Base-by-base conservation (phyloP, 176 grass and related monocot species). In the Alopecurus myosuroides region DNA sequence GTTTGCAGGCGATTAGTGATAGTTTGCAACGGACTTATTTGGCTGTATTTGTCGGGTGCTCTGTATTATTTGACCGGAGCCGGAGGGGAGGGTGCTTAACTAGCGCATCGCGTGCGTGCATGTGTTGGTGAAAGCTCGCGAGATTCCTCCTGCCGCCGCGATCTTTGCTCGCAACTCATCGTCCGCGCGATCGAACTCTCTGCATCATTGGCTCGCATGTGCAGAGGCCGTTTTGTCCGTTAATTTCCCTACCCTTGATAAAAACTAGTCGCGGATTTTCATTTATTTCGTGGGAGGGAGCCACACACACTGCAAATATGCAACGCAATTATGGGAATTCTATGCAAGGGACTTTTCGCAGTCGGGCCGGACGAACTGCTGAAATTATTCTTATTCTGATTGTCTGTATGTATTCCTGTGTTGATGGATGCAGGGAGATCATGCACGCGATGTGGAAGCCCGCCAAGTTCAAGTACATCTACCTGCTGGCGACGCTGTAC, bases 371-470 rank as follows among this genome's bases (percentile, higher is more conserved):
- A 46, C 44, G 44, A 3, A 26, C 55, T 58, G 23, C 23, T 58
- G 55, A 58, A 58, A 44, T 12, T 9, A 42, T 45, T 13, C 3
- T 48, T 48, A 48, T 48, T 48, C 45, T 48, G 0, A 48, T 49
- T 49, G 46, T 17, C 5, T 18, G 0, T 9, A 11, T 49, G 15
- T 49, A 6, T n/a, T n/a, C n/a, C 1, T 17, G 8, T 26, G 11
- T 5, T 0, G 25, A 11, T 8, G 4, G 52, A 0, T 53, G 26
- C 92, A 94, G 89, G 1, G 92, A 94, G 87, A 94, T 94, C 87
- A 94, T 94, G 92, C 89, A 94, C 92, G 92, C 92, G 44, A 94
- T 94, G 92, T 94, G 92, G 92, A 94, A 94, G 52, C 92, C 92
- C 0, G 89, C 86, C 53, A 94, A 88, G 92, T 94, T 94, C 89